Percentiles rank a stretch among this genome's conserved stretches.
These are phyloP conservation scores for Termitomyces sp. DNA, from an alignment of 768 basidiomycete species.

Conservation along the genomic window DNA sequence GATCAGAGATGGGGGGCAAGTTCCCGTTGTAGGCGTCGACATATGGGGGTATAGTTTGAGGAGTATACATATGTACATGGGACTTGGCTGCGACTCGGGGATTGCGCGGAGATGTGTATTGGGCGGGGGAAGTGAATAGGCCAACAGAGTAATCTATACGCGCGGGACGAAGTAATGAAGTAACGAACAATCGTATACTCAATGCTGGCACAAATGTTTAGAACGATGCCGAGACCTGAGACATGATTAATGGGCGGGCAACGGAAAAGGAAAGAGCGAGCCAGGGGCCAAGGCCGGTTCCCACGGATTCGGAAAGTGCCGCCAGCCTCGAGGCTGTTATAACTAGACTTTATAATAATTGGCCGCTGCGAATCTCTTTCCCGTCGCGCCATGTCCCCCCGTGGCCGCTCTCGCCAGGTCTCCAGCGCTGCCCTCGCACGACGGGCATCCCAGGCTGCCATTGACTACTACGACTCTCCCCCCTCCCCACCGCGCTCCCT, in stretches of 20 bases:
- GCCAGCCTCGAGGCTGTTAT: slow-evolving; percentile 16
- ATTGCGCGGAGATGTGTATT: background rate
- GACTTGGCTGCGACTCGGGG: background rate
- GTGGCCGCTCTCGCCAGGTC: slow-evolving; percentile 28
- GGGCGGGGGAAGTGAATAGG: background rate
- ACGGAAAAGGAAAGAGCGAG: background rate
- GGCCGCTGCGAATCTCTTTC: slow-evolving; percentile 4
- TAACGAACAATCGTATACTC: no score
- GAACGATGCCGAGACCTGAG: background rate
- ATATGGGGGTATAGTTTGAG: background rate
- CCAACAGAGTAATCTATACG: background rate
- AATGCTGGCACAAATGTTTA: background rate
- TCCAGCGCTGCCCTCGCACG: slow-evolving; percentile 38
- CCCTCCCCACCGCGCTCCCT: slow-evolving; percentile 41
- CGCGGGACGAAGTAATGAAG: background rate
- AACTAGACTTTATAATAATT: slow-evolving; percentile 14
- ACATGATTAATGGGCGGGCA: background rate
- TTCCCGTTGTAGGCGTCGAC: background rate
- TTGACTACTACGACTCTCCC: slow-evolving; percentile 43
- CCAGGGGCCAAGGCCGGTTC: background rate
- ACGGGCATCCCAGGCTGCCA: slow-evolving; percentile 32
- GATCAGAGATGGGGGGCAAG: background rate
- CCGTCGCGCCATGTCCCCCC: slow-evolving; percentile 7
- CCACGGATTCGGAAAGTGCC: background rate
- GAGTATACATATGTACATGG: background rate